These are phyloP conservation scores for Lentinula aciculospora DNA, from an alignment of 768 basidiomycete species.

Conservation along the genomic window DNA sequence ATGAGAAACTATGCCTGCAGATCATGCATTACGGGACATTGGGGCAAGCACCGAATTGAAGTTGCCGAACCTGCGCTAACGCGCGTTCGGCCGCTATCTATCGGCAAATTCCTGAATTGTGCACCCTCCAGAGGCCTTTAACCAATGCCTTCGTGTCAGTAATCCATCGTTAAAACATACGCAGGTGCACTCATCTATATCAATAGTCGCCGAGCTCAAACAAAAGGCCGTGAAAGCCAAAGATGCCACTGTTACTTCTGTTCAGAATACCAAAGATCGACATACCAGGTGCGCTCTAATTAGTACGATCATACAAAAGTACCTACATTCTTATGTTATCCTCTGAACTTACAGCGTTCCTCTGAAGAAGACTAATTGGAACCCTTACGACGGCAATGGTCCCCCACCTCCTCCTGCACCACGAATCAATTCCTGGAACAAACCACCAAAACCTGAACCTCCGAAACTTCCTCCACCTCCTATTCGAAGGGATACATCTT, in stretches of 20 bases:
- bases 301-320: too few species aligned
- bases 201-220: slow-evolving; percentile 51
- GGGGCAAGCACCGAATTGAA: too few species aligned
- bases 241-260: slow-evolving; percentile 44
- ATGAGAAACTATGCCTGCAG: too few species aligned
- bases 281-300: slow-evolving; percentile 46
- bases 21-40: too few species aligned
- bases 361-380: slow-evolving; percentile 59
- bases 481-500: slow-evolving; percentile 14
- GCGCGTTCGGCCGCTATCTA: too few species aligned
- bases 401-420: slow-evolving; percentile 41
- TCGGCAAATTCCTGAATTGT: too few species aligned
- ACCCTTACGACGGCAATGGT: slow-evolving; percentile 48
- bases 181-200: not conserved
- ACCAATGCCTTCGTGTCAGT: not conserved
- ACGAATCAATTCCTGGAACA: slow-evolving; percentile 10
- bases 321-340: not conserved
- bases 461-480: slow-evolving; percentile 25
- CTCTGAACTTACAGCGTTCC: slow-evolving; percentile 33
- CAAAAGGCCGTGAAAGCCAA: slow-evolving; percentile 60
- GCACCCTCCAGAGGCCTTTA: too few species aligned
- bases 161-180: not conserved
- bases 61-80: too few species aligned
- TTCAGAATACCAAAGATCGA: slow-evolving; percentile 51
- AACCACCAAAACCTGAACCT: slow-evolving; percentile 14